These are phyloP conservation scores for Pestalotiopsis sp. DNA, from an alignment of 2,329 filamentous ascomycete genomes.

Conservation along the genomic window DNA sequence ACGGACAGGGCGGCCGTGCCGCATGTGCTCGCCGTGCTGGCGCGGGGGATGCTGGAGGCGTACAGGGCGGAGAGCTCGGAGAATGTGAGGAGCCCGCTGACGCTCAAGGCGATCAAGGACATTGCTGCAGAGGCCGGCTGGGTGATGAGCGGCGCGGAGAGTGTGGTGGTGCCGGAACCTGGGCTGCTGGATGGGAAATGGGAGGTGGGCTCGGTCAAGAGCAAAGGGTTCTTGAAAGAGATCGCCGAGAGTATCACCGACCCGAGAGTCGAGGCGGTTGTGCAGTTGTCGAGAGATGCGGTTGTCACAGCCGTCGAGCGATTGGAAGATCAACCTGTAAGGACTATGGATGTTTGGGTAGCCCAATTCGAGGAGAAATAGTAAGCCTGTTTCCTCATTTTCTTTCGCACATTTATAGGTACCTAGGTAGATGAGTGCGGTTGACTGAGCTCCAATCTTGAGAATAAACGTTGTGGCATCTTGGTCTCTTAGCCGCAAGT, in stretches of 20 bases:
- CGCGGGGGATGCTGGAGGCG: slow-evolving; percentile 45
- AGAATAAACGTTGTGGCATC: neutral
- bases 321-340: slow-evolving; percentile 31
- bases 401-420: neutral
- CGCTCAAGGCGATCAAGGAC: slow-evolving; percentile 41
- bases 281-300: slow-evolving; percentile 35
- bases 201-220: slow-evolving; percentile 42
- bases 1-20: slow-evolving; percentile 40
- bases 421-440: neutral
- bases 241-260: slow-evolving; percentile 30
- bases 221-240: slow-evolving; percentile 32
- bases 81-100: slow-evolving; percentile 51
- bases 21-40: slow-evolving; percentile 55
- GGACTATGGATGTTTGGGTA: slow-evolving; percentile 47
- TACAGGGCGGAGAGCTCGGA: slow-evolving; percentile 37
- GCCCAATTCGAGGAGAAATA: neutral
- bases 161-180: slow-evolving; percentile 35
- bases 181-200: slow-evolving; percentile 49
- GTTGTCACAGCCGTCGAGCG: slow-evolving; percentile 30
- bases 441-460: neutral
- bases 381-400: neutral
- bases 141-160: slow-evolving; percentile 35
- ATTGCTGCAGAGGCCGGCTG: slow-evolving; percentile 39
- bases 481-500: neutral
- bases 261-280: slow-evolving; percentile 29